Percentiles rank a stretch among this genome's conserved stretches.
phyloP scores from a whole-genome alignment of 2,329 filamentous ascomycete genomes.

The Fusarium concolor region DNA sequence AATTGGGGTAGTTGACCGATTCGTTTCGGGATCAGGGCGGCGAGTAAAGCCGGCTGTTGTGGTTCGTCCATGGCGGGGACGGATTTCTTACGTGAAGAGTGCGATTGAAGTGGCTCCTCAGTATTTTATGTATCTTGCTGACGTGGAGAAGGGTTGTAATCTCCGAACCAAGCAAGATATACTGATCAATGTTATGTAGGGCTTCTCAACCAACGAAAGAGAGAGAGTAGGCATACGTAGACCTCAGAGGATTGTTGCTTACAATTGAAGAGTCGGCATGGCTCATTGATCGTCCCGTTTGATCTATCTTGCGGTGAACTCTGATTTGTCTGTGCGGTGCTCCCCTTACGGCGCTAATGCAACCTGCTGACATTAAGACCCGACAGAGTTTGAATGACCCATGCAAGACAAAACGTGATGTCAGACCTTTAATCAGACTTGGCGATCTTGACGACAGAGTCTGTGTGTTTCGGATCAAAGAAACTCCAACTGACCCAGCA shows the following conservation, averaged over 20 bases:
- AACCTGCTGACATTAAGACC: slow-evolving; percentile 37
- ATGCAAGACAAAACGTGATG: slow-evolving; percentile 2
- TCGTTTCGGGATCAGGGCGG: slow-evolving; percentile 6
- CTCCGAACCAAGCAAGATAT: background rate
- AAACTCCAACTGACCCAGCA: background rate
- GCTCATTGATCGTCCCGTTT: background rate
- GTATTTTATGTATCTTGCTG: slow-evolving; percentile 5
- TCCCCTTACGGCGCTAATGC: slow-evolving; percentile 36
- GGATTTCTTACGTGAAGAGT: slow-evolving; percentile 23
- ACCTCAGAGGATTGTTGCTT: background rate
- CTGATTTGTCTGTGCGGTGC: slow-evolving; percentile 3
- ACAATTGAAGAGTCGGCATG: background rate
- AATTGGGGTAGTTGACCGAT: slow-evolving; percentile 25
- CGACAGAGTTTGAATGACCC: slow-evolving; percentile 1
- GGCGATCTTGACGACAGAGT: background rate
- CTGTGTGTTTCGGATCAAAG: background rate
- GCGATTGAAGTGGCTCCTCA: background rate
- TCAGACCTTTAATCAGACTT: slow-evolving; percentile 30
- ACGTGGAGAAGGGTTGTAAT: background rate
- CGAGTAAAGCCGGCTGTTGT: slow-evolving; percentile 8
- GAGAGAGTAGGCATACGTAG: background rate
- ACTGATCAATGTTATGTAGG: background rate
- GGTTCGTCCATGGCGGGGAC: slow-evolving; percentile 19
- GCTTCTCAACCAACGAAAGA: background rate
- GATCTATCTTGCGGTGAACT: background rate